Evolutionary conservation across 176 grass and related monocot species (phyloP).

Genomic region (Alloteropsis semialata): DNA sequence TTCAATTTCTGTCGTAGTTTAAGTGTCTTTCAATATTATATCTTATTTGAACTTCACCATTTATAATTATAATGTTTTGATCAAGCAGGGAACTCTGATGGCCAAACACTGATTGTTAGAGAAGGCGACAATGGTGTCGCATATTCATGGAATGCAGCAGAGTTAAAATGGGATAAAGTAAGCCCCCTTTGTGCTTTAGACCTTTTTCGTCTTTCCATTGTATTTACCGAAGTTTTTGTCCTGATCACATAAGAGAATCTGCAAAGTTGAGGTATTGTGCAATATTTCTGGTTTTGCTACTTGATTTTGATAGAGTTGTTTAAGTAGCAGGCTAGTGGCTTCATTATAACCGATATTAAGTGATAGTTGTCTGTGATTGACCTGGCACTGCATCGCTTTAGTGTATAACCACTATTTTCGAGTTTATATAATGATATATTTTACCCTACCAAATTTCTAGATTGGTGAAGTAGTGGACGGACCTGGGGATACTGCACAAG

Average conservation of each 20-base stretch:
- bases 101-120: constrained; percentile 85
- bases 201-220: neutral
- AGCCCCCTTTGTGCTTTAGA: constrained; percentile 17
- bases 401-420: too few species aligned
- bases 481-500: constrained; percentile 50
- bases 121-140: constrained; percentile 95
- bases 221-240: neutral
- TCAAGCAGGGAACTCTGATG: constrained; percentile 66
- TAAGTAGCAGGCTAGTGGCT: constrained; percentile 2
- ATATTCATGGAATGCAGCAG: constrained; percentile 87
- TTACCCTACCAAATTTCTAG: constrained; percentile 40
- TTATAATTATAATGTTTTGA: constrained; percentile 16
- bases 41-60: neutral
- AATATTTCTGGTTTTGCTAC: neutral
- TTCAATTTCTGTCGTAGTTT: neutral
- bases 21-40: neutral
- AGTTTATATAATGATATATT: constrained; percentile 10
- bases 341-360: too few species aligned
- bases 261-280: neutral
- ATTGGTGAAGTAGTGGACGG: constrained; percentile 94
- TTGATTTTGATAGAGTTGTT: constrained; percentile 14
- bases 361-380: neutral
- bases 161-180: constrained; percentile 94
- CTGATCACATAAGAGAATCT: neutral
- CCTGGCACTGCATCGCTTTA: too few species aligned